Percentiles rank a stretch among this genome's conserved stretches.
Evolutionary conservation across 139 green algal species (phyloP).

Genomic region (Choricystis sp.): DNA sequence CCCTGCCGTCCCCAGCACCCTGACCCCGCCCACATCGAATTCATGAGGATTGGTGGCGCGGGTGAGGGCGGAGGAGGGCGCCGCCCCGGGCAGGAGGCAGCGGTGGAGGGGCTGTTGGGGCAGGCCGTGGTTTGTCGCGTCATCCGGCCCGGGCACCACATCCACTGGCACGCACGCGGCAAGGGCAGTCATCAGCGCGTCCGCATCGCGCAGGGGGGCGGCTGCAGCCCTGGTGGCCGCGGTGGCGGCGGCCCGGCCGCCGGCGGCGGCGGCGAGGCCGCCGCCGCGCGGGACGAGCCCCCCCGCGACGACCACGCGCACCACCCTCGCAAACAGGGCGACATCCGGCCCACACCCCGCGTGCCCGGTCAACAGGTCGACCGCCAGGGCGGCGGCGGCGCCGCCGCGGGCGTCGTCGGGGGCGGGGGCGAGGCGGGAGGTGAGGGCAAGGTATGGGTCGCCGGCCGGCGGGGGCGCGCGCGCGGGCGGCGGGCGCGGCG

Average conservation of each 20-base stretch:
- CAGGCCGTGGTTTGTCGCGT: constrained; percentile 80
- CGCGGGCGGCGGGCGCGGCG: not conserved
- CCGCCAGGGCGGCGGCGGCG: constrained; percentile 23
- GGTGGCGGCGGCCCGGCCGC: constrained; percentile 27
- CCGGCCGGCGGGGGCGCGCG: not conserved
- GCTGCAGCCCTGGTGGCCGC: not conserved
- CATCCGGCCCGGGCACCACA: constrained; percentile 79
- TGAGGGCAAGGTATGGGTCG: constrained; percentile 67
- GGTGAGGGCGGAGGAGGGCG: constrained; percentile 9
- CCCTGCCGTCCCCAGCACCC: constrained; percentile 77
- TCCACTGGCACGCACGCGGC: constrained; percentile 69
- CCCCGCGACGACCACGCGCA: constrained; percentile 57
- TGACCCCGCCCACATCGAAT: constrained; percentile 57
- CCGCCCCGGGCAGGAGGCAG: constrained; percentile 58
- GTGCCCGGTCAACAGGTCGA: constrained; percentile 63
- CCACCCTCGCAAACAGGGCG: constrained; percentile 18
- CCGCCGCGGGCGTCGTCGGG: constrained; percentile 4
- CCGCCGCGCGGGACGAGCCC: constrained; percentile 24
- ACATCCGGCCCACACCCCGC: not conserved
- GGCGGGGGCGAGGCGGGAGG: constrained; percentile 78
- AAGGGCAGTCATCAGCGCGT: constrained; percentile 52
- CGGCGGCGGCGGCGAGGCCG: constrained; percentile 26
- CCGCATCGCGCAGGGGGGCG: constrained; percentile 24
- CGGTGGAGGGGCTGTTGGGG: constrained; percentile 92
- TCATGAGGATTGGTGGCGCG: constrained; percentile 81